Evolutionary conservation across 257 asterid genomes (phyloP).

Genomic region (Scutellaria minor): DNA sequence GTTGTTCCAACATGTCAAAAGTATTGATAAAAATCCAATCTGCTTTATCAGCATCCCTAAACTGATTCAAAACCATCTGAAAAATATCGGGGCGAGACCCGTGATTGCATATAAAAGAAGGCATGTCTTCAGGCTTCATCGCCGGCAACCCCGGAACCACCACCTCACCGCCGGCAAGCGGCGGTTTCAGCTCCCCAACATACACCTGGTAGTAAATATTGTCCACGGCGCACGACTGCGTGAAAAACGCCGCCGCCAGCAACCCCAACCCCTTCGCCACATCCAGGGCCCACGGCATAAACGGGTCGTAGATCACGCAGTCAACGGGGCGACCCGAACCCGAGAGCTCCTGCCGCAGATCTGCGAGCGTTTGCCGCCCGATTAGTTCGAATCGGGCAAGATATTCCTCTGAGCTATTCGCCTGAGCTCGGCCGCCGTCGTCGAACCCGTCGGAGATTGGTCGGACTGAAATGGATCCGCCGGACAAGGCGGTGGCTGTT

Average conservation of each 20-base stretch:
- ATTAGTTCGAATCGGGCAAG: background rate
- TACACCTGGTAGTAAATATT: conserved; percentile 22
- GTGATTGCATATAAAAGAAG: conserved; percentile 30
- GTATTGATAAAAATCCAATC: conserved; percentile 50
- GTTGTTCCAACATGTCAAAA: conserved; percentile 43
- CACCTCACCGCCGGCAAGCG: conserved; percentile 24
- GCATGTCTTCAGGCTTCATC: conserved; percentile 34
- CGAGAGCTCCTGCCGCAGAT: conserved; percentile 37
- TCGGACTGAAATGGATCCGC: too few relatives aligned
- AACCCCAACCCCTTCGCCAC: conserved; percentile 45
- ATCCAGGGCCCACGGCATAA: conserved; percentile 43
- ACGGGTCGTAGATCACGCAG: conserved; percentile 52
- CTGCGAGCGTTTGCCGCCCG: conserved; percentile 41
- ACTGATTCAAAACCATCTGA: conserved; percentile 31
- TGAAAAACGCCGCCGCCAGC: conserved; percentile 49
- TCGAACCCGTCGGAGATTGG: too few relatives aligned
- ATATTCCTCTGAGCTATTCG: too few relatives aligned
- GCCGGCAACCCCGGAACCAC: conserved; percentile 38
- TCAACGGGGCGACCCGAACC: conserved; percentile 35
- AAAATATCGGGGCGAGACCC: conserved; percentile 29
- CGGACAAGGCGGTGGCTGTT: too few relatives aligned
- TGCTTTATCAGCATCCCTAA: conserved; percentile 36
- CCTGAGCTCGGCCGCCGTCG: too few relatives aligned
- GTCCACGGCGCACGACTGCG: conserved; percentile 50
- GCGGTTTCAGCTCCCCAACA: conserved; percentile 25